phyloP scores from a whole-genome alignment of 306 rosid genomes.

The Dryas drummondii region DNA sequence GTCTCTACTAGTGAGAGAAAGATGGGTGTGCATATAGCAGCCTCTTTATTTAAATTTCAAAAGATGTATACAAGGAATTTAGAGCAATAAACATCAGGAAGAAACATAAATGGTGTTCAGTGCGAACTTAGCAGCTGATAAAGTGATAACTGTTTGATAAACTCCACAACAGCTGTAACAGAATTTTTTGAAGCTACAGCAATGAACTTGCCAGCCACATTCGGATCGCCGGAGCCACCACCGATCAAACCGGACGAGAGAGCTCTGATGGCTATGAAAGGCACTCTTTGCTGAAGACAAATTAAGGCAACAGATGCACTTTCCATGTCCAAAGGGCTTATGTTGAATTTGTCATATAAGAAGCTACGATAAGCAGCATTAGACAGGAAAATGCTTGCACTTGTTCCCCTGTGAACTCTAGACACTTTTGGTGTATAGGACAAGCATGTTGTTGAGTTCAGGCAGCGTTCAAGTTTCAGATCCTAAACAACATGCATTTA shows the following conservation, averaged over 20 bases:
- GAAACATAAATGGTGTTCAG: neutral
- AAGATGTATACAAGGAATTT: neutral
- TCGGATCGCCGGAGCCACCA: neutral
- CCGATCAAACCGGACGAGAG: slow-evolving; percentile 1
- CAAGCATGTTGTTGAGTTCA: slow-evolving; percentile 50
- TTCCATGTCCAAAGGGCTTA: slow-evolving; percentile 48
- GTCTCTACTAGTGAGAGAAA: no score
- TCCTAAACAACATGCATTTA: neutral
- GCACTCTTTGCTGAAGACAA: slow-evolving; percentile 21
- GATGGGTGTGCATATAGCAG: no score
- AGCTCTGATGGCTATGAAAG: slow-evolving; percentile 12
- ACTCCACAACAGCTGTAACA: slow-evolving; percentile 3
- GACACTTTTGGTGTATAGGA: slow-evolving; percentile 36
- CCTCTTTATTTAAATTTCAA: neutral
- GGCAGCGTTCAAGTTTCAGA: slow-evolving; percentile 27
- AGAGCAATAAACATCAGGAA: neutral
- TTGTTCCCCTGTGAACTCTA: slow-evolving; percentile 42
- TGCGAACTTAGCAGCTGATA: neutral
- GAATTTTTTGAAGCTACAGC: slow-evolving; percentile 4
- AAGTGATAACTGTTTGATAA: slow-evolving; percentile 10
- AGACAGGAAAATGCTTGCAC: slow-evolving; percentile 40
- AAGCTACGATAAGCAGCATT: slow-evolving; percentile 42
- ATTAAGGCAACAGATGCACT: slow-evolving; percentile 50
- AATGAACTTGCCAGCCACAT: slow-evolving; percentile 3
- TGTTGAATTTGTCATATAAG: slow-evolving; percentile 36